A percentile compares a stretch with the other conserved stretches of the same genome.
phyloP scores from a whole-genome alignment of 768 basidiomycete genomes.

The Trametes maxima region DNA sequence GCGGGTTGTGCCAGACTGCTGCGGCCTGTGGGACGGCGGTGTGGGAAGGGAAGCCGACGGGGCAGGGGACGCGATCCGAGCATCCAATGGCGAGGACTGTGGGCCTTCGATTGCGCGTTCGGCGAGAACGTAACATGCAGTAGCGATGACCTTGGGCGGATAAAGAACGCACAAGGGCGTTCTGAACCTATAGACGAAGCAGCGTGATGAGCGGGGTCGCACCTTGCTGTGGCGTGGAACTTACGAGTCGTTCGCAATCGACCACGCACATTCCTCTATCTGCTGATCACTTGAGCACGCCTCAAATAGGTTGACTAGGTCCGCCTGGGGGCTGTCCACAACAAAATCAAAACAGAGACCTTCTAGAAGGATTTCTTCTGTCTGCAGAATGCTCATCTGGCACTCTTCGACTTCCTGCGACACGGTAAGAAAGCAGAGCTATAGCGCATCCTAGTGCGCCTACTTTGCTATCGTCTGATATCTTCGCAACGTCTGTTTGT shows the following conservation, averaged over 20 bases:
- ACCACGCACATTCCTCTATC: constrained; percentile 81
- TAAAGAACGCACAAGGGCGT: constrained; percentile 78
- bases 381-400: constrained; percentile 66
- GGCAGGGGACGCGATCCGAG: constrained; percentile 68
- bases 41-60: constrained; percentile 80
- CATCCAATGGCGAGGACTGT: constrained; percentile 71
- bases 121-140: constrained; percentile 77
- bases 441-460: constrained; percentile 22
- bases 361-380: constrained; percentile 79
- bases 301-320: constrained; percentile 74
- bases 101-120: constrained; percentile 74
- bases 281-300: constrained; percentile 47
- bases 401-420: constrained; percentile 74
- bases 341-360: constrained; percentile 87
- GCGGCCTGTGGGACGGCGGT: constrained; percentile 75
- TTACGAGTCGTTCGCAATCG: constrained; percentile 86
- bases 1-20: constrained; percentile 69
- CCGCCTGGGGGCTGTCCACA: constrained; percentile 74
- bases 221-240: constrained; percentile 27
- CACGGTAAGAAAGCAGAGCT: constrained; percentile 4
- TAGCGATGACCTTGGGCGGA: constrained; percentile 68
- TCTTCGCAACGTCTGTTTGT: constrained; percentile 54
- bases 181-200: constrained; percentile 56
- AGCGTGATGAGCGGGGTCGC: not conserved
- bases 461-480: constrained; percentile 69